Evolutionary conservation across 2,329 filamentous ascomycete species (phyloP).

Genomic region (Didymosphaeria variabile): DNA sequence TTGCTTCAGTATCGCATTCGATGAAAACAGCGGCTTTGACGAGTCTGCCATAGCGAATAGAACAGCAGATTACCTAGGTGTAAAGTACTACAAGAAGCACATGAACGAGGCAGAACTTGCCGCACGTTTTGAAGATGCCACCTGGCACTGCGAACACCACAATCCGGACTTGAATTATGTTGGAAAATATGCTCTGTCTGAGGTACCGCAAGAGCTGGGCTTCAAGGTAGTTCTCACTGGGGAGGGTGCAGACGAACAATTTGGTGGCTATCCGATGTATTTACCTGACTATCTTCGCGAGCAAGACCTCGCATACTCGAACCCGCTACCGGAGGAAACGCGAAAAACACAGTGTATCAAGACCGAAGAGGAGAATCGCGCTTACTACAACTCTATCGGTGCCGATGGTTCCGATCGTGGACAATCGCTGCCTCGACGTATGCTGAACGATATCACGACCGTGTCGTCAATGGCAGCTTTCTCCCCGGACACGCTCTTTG

Average conservation of each 20-base stretch:
- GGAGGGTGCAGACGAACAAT: conserved; percentile 58
- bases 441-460: conserved; percentile 53
- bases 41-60: conserved; percentile 59
- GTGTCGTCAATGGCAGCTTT: conserved; percentile 48
- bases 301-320: conserved; percentile 46
- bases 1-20: conserved; percentile 63
- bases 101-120: conserved; percentile 57
- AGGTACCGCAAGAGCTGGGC: conserved; percentile 55
- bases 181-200: conserved; percentile 60
- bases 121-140: conserved; percentile 54
- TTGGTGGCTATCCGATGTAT: conserved; percentile 61
- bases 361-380: conserved; percentile 19
- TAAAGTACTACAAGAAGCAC: conserved; percentile 54
- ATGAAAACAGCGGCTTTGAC: conserved; percentile 59
- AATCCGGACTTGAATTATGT: conserved; percentile 62
- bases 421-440: conserved; percentile 41
- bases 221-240: background rate
- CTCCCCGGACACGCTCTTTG: conserved; percentile 45
- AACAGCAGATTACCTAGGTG: conserved; percentile 58
- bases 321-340: conserved; percentile 12
- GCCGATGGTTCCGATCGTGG: conserved; percentile 35
- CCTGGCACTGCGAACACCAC: conserved; percentile 57
- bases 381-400: conserved; percentile 31
- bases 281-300: conserved; percentile 60
- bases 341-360: conserved; percentile 19